Evolutionary conservation across 1,284 basidiomycete genomes (phyloP), one percentile per base, ranked within the genome.

Genomic region (Ustilago lituana): DNA sequence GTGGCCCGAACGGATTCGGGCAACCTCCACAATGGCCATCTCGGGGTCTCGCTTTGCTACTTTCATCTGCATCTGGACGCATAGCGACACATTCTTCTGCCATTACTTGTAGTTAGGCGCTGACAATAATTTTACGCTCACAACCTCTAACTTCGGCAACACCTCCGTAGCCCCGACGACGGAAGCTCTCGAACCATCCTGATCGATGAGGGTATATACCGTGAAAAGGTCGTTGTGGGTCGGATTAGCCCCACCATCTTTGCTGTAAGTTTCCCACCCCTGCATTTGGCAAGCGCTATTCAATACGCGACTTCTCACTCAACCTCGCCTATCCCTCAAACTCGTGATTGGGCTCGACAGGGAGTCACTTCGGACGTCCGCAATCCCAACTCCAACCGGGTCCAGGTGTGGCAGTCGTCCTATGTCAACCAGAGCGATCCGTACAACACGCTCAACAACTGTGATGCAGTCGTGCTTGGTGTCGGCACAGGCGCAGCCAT

Each of bases 361-460:
- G 59, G 66, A 14, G 45, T 69, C 17, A 52, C 66, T 3, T 9
- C 43, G 5, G n/a, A 51, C 9, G 10, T 32, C 9, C 19, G 19
- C 5, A 15, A 52, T 15, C 26, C 55, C 3, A 7, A 20, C 12
- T 20, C 33, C 22, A 69, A 69, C 22, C 51, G 41, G 2, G 66
- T 64, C 8, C 32, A 38, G n/a, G 36, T 69, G 7, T 69, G 66
- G 66, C 60, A 69, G 32, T 56, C 60, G 9, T 27, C 50, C 11
- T 69, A 69, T 41, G 57, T 64, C 48, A 64, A 69, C 24, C 66
- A 69, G 29, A 49, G 36, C 39, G 49, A 59, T 24, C 56, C 52
- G 1, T 12, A 9, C 31, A 23, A 12, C 20, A 31, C 19, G 4
- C 26, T 40, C 15, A 27, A 27, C 48, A 69, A 69, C 27, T 63